Conservation (phyloP, 352 stramenopile genomes). For the Elongisporangium undulatum region DNA sequence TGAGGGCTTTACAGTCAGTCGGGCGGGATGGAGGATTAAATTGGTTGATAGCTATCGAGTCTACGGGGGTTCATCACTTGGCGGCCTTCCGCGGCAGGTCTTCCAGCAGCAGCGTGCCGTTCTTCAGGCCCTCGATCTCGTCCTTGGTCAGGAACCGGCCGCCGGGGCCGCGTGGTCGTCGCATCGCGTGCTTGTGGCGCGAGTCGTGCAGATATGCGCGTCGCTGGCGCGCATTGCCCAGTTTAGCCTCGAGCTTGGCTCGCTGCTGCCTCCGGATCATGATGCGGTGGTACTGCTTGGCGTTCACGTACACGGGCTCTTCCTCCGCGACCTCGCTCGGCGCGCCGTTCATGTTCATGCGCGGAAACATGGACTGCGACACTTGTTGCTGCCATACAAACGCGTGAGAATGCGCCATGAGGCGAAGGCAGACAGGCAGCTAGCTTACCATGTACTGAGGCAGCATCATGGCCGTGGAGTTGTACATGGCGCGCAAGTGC, state of each 20-base stretch:
- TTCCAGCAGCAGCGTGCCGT: conserved; percentile 70
- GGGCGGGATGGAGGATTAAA: not conserved
- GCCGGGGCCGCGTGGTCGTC: conserved; percentile 72
- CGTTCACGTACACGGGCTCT: conserved; percentile 88
- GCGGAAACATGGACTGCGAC: conserved; percentile 63
- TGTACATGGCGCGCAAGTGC: conserved; percentile 80
- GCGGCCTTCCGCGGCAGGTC: conserved; percentile 51
- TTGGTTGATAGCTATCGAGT: not conserved
- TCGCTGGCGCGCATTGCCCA: conserved; percentile 70
- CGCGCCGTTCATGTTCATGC: conserved; percentile 32
- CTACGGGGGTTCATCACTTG: conserved; percentile 6
- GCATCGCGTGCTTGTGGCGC: conserved; percentile 86
- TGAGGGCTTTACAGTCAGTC: not conserved
- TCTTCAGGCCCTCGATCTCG: conserved; percentile 76
- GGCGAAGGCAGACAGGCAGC: not conserved
- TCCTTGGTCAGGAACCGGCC: conserved; percentile 85
- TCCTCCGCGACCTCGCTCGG: conserved; percentile 67
- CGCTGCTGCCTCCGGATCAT: conserved; percentile 85
- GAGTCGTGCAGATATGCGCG: conserved; percentile 87
- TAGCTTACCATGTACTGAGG: conserved; percentile 67
- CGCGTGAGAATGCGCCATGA: not conserved
- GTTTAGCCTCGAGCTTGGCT: conserved; percentile 83
- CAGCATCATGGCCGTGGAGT: conserved; percentile 78
- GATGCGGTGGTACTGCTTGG: conserved; percentile 90
- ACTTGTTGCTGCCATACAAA: conserved; percentile 21